A percentile compares a stretch with the other conserved stretches of the same genome.
These are phyloP conservation scores for Pseudomonodictys pantanalensis DNA, from an alignment of 495 filamentous ascomycete species.

Conservation along the genomic window DNA sequence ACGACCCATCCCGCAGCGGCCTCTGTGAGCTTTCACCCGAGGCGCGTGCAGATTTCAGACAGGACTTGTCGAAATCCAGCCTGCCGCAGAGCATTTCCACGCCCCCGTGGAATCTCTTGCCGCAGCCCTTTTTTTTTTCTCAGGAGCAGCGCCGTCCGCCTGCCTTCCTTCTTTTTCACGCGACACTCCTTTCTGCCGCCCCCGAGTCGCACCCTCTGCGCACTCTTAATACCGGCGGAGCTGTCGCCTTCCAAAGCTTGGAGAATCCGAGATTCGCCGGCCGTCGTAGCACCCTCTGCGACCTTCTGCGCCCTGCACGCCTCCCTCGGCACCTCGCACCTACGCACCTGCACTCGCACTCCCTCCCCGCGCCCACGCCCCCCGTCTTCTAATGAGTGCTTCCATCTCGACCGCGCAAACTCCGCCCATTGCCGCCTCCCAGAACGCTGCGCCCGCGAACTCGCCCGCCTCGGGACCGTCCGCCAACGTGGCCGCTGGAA, in stretches of 20 bases:
- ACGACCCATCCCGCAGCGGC: constrained; percentile 23
- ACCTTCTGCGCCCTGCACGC: neutral
- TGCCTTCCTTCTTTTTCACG: constrained; percentile 5
- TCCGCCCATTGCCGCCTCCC: constrained; percentile 53
- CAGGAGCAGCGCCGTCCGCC: constrained; percentile 11
- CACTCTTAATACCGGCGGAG: constrained; percentile 11
- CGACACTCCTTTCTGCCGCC: constrained; percentile 9
- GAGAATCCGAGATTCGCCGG: constrained; percentile 51
- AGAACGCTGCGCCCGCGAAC: constrained; percentile 54
- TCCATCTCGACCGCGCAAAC: constrained; percentile 43
- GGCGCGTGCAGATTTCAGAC: constrained; percentile 32
- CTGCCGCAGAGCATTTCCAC: constrained; percentile 5
- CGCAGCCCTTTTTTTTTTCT: constrained; percentile 16
- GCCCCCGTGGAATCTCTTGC: constrained; percentile 15
- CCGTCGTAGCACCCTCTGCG: constrained; percentile 9
- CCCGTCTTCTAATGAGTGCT: constrained; percentile 44
- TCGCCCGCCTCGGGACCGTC: constrained; percentile 61
- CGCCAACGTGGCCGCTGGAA: constrained; percentile 61
- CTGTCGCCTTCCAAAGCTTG: neutral
- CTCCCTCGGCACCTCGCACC: constrained; percentile 1
- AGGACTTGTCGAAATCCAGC: constrained; percentile 30
- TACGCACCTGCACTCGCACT: constrained; percentile 3
- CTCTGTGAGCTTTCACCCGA: constrained; percentile 19
- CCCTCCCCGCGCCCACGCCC: neutral
- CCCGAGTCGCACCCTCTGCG: constrained; percentile 7